These are phyloP conservation scores for Aristolochia californica DNA, from an alignment of 164 flowering plant genomes.

Conservation along the genomic window DNA sequence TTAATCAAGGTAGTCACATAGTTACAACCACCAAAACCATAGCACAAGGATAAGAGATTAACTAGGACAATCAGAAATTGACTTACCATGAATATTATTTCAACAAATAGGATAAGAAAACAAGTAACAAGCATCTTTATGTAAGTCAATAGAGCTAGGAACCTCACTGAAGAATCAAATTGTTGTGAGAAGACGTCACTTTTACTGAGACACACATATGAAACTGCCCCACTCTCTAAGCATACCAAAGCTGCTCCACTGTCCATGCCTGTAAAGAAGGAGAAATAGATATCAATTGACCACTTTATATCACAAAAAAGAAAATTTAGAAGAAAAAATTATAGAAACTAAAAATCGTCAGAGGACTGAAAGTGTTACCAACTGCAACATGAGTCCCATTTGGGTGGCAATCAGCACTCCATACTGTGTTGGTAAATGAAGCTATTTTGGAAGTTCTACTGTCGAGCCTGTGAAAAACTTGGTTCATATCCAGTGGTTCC, in stretches of 20 bases:
- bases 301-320: no score
- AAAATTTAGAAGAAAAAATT: neutral
- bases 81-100: no score
- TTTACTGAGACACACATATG: conserved; percentile 51
- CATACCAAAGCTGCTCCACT: conserved; percentile 63
- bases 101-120: no score
- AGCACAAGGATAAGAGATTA: no score
- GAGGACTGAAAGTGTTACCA: conserved; percentile 25
- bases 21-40: no score
- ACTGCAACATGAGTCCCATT: conserved; percentile 39
- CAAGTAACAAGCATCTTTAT: no score
- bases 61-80: no score
- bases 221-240: conserved; percentile 42
- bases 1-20: no score
- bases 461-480: conserved; percentile 7
- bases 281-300: neutral
- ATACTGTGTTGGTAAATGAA: conserved; percentile 51
- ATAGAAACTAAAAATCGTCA: neutral
- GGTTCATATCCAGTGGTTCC: conserved; percentile 35
- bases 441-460: conserved; percentile 25
- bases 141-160: no score
- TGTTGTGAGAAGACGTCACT: conserved; percentile 82
- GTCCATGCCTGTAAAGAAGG: conserved; percentile 44
- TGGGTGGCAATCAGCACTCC: conserved; percentile 65
- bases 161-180: conserved; percentile 57